Conservation (phyloP, 768 basidiomycete genomes). For the Macrolepiota dolichaula region DNA sequence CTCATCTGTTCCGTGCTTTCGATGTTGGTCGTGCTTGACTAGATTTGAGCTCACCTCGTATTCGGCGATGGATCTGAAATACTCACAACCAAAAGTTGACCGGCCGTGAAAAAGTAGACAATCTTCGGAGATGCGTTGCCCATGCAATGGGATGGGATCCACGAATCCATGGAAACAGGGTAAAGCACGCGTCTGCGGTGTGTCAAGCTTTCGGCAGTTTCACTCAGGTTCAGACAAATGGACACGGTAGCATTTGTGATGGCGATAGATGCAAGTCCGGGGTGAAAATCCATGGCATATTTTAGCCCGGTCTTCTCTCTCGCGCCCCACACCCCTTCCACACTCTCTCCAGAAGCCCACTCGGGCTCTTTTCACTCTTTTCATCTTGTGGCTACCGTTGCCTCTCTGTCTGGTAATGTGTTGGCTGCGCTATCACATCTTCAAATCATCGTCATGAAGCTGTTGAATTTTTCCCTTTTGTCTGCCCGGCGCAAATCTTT, state of each 20-base stretch:
- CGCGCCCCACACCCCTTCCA: neutral
- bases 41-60: neutral
- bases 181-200: neutral
- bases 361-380: neutral
- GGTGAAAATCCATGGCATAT: neutral
- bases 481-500: constrained; percentile 23
- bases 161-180: constrained; percentile 9
- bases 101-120: neutral
- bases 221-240: neutral
- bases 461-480: constrained; percentile 20
- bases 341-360: neutral
- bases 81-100: neutral
- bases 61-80: neutral
- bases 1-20: neutral
- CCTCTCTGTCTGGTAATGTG: constrained; percentile 4
- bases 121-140: neutral
- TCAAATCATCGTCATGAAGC: constrained; percentile 2
- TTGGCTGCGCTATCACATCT: neutral
- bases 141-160: neutral
- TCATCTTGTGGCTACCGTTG: neutral
- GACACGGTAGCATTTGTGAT: neutral
- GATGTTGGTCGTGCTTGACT: neutral
- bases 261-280: neutral
- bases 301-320: neutral
- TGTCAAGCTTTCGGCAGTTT: neutral